Evolutionary conservation across 2,329 filamentous ascomycete genomes (phyloP), one percentile per base, ranked within the genome.

Genomic region (Leptodontidium sp.): DNA sequence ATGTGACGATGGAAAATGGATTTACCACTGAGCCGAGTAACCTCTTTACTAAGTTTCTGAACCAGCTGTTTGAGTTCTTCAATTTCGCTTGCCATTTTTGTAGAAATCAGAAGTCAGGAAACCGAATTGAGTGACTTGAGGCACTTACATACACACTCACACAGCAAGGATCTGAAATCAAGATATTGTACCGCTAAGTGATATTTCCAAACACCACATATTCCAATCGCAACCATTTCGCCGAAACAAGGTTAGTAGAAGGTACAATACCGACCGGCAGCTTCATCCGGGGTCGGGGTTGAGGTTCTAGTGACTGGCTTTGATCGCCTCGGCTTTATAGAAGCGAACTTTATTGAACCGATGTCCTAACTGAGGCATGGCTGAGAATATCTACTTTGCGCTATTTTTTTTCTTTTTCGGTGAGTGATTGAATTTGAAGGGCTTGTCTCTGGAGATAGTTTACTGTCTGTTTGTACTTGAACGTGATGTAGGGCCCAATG

Each of bases 1-100:
- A 77, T 32, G 29, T 6, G 29, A 32, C 69, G 77, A 74, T 4
- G 68, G 63, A 45, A 47, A 21, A 21, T 21, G n/a, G n/a, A 58
- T 68, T n/a, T 64, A 73, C 73, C 73, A 43, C 63, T 71, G 15
- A 75, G 62, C 11, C 71, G 65, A n/a, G 71, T 72, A 26, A 75
- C 71, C 53, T 74, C 70, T 21, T 71, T 71, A 4, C 50, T 55
- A 38, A 68, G 64, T n/a, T 53, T 61, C 40, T 65, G 55, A 8
- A 68, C 66, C 24, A 68, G 55, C 63, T 68, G 38, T 24, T 65
- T 68, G 55, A 68, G 63, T 43, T 68, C 66, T 38, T 47, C 66
- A 32, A 68, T 58, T 38, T 68, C 66, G 40, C 43, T 68, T 14
- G 49, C 12, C 49, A 52, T 52, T 21, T 4, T 52, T 52, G 8